phyloP scores from a whole-genome alignment of 164 flowering plant species.

The Euptelea pleiosperma region DNA sequence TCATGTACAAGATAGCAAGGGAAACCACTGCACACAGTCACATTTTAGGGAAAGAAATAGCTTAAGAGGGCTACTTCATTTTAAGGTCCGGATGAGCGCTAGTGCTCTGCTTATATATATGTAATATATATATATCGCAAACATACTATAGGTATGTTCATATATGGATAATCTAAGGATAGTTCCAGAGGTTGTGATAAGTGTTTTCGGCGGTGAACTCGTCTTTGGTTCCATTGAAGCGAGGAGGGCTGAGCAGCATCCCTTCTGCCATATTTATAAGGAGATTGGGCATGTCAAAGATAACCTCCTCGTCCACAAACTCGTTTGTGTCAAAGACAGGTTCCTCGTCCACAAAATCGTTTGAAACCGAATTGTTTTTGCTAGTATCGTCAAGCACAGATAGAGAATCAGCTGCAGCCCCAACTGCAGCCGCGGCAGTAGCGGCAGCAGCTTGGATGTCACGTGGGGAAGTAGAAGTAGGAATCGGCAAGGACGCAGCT shows the following conservation, averaged over 20 bases:
- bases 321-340: conserved; percentile 14
- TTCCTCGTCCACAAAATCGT: too few relatives aligned
- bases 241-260: conserved; percentile 81
- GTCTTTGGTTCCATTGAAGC: conserved; percentile 23
- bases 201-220: conserved; percentile 7
- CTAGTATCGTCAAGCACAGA: background rate
- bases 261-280: conserved; percentile 74
- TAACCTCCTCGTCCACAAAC: conserved; percentile 65
- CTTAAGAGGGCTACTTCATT: too few relatives aligned
- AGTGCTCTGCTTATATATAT: too few relatives aligned
- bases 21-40: background rate
- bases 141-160: background rate
- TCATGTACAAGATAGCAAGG: conserved; percentile 2
- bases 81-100: too few relatives aligned
- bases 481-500: conserved; percentile 39
- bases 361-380: background rate
- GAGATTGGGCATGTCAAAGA: conserved; percentile 76
- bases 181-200: conserved; percentile 49
- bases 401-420: conserved; percentile 49
- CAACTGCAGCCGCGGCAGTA: conserved; percentile 54
- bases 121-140: too few relatives aligned
- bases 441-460: conserved; percentile 64
- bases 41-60: background rate
- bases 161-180: conserved; percentile 19
- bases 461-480: conserved; percentile 45